These are phyloP conservation scores for Pilobolus umbonatus DNA, from an alignment of 192 early-diverging fungal species.

Conservation along the genomic window DNA sequence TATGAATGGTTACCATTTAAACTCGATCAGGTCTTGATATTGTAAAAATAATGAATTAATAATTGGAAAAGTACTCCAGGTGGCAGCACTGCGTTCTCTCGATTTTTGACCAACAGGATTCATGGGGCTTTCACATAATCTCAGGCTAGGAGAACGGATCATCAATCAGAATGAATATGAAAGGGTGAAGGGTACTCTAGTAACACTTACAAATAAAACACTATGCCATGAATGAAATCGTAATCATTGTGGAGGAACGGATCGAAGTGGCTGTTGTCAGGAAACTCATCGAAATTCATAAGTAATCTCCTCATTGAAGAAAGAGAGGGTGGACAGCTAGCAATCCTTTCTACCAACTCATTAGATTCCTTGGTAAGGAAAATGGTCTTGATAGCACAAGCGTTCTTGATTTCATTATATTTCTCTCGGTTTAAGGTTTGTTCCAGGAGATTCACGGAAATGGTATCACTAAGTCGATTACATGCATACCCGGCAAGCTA, in stretches of 20 bases:
- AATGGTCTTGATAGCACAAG: not conserved
- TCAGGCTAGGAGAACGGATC: not conserved
- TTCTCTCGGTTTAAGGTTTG: not conserved
- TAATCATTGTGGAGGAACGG: conserved; percentile 1
- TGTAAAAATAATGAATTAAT: conserved; percentile 2
- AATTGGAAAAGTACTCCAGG: conserved; percentile 1
- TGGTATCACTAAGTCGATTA: conserved; percentile 2
- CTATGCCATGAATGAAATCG: conserved; percentile 4
- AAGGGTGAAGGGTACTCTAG: conserved; percentile 3
- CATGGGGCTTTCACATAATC: conserved; percentile 6
- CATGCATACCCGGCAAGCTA: not conserved
- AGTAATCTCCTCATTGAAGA: conserved; percentile 1
- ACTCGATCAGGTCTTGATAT: not conserved
- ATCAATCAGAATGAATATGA: conserved; percentile 1
- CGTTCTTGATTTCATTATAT: not conserved
- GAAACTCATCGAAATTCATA: conserved; percentile 6
- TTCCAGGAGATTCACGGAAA: not conserved
- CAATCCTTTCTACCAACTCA: not conserved
- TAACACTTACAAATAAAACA: conserved; percentile 10
- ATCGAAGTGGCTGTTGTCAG: not conserved
- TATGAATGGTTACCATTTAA: not conserved
- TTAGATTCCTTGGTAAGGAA: not conserved
- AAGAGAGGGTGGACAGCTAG: not conserved
- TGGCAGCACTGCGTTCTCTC: conserved; percentile 2
- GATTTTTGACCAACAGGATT: not conserved